Evolutionary conservation across 192 early-diverging fungal species (phyloP).

Genomic region (Backusella parvicylindrica): DNA sequence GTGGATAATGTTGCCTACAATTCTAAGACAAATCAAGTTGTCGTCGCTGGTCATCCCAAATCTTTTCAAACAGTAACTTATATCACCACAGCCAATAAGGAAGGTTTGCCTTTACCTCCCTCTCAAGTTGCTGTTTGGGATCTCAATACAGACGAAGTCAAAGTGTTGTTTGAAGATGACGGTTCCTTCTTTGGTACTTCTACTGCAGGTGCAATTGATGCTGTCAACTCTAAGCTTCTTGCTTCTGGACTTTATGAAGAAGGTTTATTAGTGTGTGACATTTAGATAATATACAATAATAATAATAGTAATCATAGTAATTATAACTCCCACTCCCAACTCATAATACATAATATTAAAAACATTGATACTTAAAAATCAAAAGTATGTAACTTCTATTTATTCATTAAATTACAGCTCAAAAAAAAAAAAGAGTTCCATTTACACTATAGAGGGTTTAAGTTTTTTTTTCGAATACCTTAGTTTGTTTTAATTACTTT

Average conservation of each 20-base stretch:
- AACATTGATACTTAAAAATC: not conserved
- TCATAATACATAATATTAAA: not conserved
- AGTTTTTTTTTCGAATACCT: not conserved
- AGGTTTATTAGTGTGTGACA: constrained; percentile 14
- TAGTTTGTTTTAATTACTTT: not conserved
- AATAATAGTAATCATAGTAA: not conserved
- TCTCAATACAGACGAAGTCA: not conserved
- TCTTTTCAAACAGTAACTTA: constrained; percentile 10
- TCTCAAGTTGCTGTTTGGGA: constrained; percentile 19
- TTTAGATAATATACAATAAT: not conserved
- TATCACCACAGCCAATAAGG: not conserved
- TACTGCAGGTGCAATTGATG: constrained; percentile 14
- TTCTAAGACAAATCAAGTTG: constrained; percentile 9
- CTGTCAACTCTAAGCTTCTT: constrained; percentile 5
- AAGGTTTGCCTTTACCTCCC: not conserved
- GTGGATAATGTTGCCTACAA: constrained; percentile 27
- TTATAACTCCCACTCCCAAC: not conserved
- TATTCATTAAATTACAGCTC: not conserved
- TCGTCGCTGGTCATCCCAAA: constrained; percentile 28
- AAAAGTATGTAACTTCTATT: constrained; percentile 3
- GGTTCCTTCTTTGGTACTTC: constrained; percentile 11
- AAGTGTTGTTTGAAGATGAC: constrained; percentile 14
- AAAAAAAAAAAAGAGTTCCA: not conserved
- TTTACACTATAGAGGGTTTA: not conserved
- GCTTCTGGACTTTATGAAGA: constrained; percentile 17